Evolutionary conservation across 1,284 basidiomycete genomes (phyloP), one percentile per base, ranked within the genome.

Genomic region (Clitocybe nebularis): DNA sequence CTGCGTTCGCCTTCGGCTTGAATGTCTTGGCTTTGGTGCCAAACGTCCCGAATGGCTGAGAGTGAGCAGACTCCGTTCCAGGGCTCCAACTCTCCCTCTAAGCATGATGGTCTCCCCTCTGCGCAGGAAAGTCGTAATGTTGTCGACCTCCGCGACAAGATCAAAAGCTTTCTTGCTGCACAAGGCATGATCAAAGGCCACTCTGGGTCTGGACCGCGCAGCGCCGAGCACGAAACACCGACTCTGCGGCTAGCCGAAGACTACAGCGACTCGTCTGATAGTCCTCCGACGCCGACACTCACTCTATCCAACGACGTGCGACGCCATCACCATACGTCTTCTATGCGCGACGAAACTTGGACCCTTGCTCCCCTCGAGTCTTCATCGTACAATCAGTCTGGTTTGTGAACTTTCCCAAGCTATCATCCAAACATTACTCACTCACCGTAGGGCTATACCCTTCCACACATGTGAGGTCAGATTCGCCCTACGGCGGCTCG

Each of bases 131-230:
- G 69, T 55, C 75, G 77, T 52, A 81, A 77, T 49, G 84, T 88
- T 7, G 58, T 71, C 20, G 75, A 77, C 49, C 64, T 87, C 34
- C 74, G 84, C 43, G 83, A 85, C 51, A 83, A 79, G 62, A 89
- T 89, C 56, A 89, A 89, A 65, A 63, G 64, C 2, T 85, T 85
- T 57, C 73, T 89, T 25, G 83, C 84, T 0, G 75, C 82, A 0
- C 84, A 89, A 59, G 85, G 85, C 43, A 85, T 89, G 84, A 88
- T 89, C 62, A 89, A 89, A 61, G 86, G 86, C 28, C 86, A 89
- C 55, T 82, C 86, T 19, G 81, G 80, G 41, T 67, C 81, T 24
- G 79, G 76, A 1, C 70, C 79, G 26, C 79, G 80, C 25, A 61
- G 66, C 17, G 54, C 66, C 19, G 79, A 79, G 2, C 70, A 73